These are phyloP conservation scores for Corinectria fuckeliana DNA, from an alignment of 2,329 filamentous ascomycete genomes.

Conservation along the genomic window DNA sequence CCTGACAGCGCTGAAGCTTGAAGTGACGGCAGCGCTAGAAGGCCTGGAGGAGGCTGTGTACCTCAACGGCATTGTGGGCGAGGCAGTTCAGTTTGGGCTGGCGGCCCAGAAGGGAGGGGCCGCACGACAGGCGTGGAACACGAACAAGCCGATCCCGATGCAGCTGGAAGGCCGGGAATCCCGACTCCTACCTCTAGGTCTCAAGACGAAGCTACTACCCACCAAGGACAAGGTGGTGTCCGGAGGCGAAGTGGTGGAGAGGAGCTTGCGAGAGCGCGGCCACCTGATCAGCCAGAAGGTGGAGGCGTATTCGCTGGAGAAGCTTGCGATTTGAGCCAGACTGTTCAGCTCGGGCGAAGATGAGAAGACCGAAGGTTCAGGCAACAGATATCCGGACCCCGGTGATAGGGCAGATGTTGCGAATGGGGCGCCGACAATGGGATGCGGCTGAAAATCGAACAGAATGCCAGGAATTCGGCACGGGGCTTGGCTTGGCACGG, in stretches of 20 bases:
- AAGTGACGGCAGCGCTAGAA: constrained; percentile 74
- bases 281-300: constrained; percentile 80
- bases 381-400: neutral
- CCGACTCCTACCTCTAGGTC: constrained; percentile 72
- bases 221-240: constrained; percentile 65
- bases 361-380: neutral
- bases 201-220: constrained; percentile 64
- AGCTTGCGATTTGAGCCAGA: constrained; percentile 66
- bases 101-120: constrained; percentile 43
- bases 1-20: constrained; percentile 68
- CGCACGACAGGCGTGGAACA: constrained; percentile 39
- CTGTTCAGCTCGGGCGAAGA: constrained; percentile 3
- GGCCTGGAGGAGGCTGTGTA: constrained; percentile 73
- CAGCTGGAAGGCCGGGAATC: constrained; percentile 52
- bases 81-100: constrained; percentile 68
- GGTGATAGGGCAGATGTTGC: constrained; percentile 5
- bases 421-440: neutral
- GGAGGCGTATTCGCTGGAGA: constrained; percentile 83
- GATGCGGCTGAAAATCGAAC: constrained; percentile 21
- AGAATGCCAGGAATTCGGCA: constrained; percentile 2
- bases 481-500: constrained; percentile 3
- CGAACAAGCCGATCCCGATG: constrained; percentile 52
- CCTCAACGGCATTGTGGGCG: constrained; percentile 68
- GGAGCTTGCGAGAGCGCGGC: constrained; percentile 76
- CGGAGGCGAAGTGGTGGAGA: constrained; percentile 72